Evolutionary conservation across 2,329 filamentous ascomycete genomes (phyloP).

Genomic region (Calonectria fujianensis): DNA sequence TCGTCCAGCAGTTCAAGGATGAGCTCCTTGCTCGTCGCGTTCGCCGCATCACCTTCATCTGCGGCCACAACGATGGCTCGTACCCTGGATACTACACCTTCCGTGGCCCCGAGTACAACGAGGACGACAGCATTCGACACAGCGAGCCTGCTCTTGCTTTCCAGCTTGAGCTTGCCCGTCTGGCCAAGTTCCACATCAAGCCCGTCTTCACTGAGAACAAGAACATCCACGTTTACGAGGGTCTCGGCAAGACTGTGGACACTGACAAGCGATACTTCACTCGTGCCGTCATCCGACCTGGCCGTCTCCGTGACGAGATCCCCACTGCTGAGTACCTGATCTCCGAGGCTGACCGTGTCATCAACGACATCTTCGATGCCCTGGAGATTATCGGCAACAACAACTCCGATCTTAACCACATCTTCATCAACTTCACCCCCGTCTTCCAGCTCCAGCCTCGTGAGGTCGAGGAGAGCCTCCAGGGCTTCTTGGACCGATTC

Average conservation of each 20-base stretch:
- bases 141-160: slow-evolving; percentile 97
- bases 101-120: slow-evolving; percentile 90
- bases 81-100: slow-evolving; percentile 99
- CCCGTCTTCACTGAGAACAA: slow-evolving; percentile 99
- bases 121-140: slow-evolving; percentile 97
- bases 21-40: slow-evolving; percentile 89
- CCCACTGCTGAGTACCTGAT: slow-evolving; percentile 99
- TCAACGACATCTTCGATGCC: slow-evolving; percentile 98
- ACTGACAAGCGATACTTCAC: slow-evolving; percentile 99
- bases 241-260: slow-evolving; percentile 93
- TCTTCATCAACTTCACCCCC: slow-evolving; percentile 99
- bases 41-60: slow-evolving; percentile 96
- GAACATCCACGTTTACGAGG: slow-evolving; percentile 99
- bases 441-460: slow-evolving; percentile 93
- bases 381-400: slow-evolving; percentile 99
- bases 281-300: slow-evolving; percentile 94
- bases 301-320: slow-evolving; percentile 96
- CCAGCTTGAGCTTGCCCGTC: slow-evolving; percentile 95
- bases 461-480: slow-evolving; percentile 94
- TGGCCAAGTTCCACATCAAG: slow-evolving; percentile 98
- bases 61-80: slow-evolving; percentile 93
- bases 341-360: slow-evolving; percentile 95
- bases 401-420: slow-evolving; percentile 99
- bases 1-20: slow-evolving; percentile 87
- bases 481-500: slow-evolving; percentile 97